A percentile compares a stretch with the other conserved stretches of the same genome.
These are phyloP conservation scores for Mycena haematopus DNA, from an alignment of 768 basidiomycete genomes.

Conservation along the genomic window DNA sequence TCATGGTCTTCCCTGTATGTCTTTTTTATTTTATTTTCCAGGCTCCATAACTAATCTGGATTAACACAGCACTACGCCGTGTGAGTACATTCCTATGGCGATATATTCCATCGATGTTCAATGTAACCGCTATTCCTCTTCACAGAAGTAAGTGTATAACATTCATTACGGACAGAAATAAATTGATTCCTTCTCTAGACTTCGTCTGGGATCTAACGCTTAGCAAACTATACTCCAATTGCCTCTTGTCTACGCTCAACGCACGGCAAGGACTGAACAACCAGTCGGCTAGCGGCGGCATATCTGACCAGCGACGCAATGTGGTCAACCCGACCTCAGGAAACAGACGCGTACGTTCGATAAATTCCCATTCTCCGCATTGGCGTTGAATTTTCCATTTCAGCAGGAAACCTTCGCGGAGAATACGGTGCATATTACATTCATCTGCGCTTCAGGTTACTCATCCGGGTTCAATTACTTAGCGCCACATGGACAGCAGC, in stretches of 20 bases:
- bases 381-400: background rate
- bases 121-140: background rate
- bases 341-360: constrained; percentile 20
- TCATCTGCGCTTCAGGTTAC: background rate
- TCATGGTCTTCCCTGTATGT: constrained; percentile 27
- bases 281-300: constrained; percentile 29
- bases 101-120: background rate
- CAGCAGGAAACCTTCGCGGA: constrained; percentile 26
- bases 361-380: background rate
- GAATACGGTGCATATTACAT: background rate
- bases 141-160: background rate
- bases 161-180: background rate
- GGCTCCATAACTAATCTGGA: background rate
- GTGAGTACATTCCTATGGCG: constrained; percentile 37
- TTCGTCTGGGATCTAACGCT: constrained; percentile 45
- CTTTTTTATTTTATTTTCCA: background rate
- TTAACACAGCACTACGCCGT: constrained; percentile 48
- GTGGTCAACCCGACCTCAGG: constrained; percentile 3
- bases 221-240: constrained; percentile 56
- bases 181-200: background rate
- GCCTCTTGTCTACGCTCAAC: constrained; percentile 55
- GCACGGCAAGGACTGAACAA: constrained; percentile 45
- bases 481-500: constrained; percentile 24
- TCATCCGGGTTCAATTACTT: constrained; percentile 2
- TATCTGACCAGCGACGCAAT: constrained; percentile 34